Base-by-base conservation (phyloP, 331 rosid species). In the Stylosanthes scabra region DNA sequence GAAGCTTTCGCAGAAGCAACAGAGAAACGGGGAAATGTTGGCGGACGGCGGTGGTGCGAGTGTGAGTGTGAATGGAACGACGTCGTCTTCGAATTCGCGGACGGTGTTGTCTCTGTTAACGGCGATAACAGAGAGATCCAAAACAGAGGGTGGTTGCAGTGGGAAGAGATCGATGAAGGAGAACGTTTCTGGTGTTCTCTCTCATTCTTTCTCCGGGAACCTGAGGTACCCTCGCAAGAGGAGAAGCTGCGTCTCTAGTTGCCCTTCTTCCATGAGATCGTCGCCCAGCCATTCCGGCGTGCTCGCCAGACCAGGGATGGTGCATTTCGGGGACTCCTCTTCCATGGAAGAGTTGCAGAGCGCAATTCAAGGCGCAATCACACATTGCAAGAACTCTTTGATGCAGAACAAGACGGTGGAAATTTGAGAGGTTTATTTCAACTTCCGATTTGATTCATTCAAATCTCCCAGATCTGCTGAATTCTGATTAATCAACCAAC, bases 271-370 rank as follows among this genome's bases (percentile, higher is more conserved):
- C 9, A 92, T 88, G 83, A 74, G 92, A 76, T 87, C 97, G 3
- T 95, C 97, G 0, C 99, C 99, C 1, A 95, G 75, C 61, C 97
- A 92, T 59, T 92, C 96, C 0, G 96, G 97, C 3, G 88, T 86
- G 6, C 89, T 94, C 44, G 61, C 3, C 31, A 7, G 27, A 39
- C 62, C 70, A 9, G 41, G 61, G 2, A 54, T 71, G 2, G 49
- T 71, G 20, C 8, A 59, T 28, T 14, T 6, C 14, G 62, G 68
- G 7, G 85, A 82, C 59, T 37, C 83, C 37, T 91, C 98, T 11
- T 90, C 99, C 0, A 88, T 88, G 93, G 99, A 95, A 80, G 99
- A 94, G 81, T 81, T 94, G 72, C 99, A 94, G 81, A 95, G 91
- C 71, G 97, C 99, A 7, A 95, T 92, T 52, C 97, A 95, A 87